phyloP scores from a whole-genome alignment of 1,284 basidiomycete species.

The Limonomyces culmigenus region DNA sequence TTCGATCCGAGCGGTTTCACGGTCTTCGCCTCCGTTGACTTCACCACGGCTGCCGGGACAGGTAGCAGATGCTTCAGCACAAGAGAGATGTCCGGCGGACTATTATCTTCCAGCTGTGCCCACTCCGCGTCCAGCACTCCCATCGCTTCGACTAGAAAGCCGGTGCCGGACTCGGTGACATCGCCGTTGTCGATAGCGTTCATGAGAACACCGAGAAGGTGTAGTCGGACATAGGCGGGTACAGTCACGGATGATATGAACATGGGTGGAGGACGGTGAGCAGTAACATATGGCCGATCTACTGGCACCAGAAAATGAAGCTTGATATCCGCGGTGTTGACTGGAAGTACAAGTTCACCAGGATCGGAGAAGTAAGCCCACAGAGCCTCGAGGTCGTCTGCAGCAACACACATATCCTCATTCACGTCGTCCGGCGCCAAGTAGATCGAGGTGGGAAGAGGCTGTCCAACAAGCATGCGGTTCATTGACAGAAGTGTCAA shows the following conservation, averaged over 20 bases:
- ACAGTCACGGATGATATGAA: slow-evolving; percentile 60
- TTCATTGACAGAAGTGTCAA: slow-evolving; percentile 32
- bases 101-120: slow-evolving; percentile 43
- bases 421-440: background rate
- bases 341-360: slow-evolving; percentile 38
- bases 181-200: slow-evolving; percentile 31
- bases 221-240: slow-evolving; percentile 74
- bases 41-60: slow-evolving; percentile 3
- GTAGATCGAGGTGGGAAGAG: slow-evolving; percentile 2
- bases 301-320: slow-evolving; percentile 51
- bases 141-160: slow-evolving; percentile 62
- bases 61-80: slow-evolving; percentile 53
- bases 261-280: slow-evolving; percentile 46
- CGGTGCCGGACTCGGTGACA: slow-evolving; percentile 49
- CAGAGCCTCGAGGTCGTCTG: slow-evolving; percentile 55
- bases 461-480: slow-evolving; percentile 24
- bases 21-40: slow-evolving; percentile 4
- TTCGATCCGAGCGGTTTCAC: slow-evolving; percentile 5
- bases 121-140: slow-evolving; percentile 60
- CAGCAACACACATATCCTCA: slow-evolving; percentile 21
- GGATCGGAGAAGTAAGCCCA: slow-evolving; percentile 28
- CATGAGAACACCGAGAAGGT: slow-evolving; percentile 58
- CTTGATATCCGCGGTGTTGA: slow-evolving; percentile 43
- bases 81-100: slow-evolving; percentile 53
- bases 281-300: slow-evolving; percentile 34